Percentiles rank a stretch among this genome's conserved stretches.
phyloP scores from a whole-genome alignment of 2,329 filamentous ascomycete genomes.

The Cercospora zeae-maydis region DNA sequence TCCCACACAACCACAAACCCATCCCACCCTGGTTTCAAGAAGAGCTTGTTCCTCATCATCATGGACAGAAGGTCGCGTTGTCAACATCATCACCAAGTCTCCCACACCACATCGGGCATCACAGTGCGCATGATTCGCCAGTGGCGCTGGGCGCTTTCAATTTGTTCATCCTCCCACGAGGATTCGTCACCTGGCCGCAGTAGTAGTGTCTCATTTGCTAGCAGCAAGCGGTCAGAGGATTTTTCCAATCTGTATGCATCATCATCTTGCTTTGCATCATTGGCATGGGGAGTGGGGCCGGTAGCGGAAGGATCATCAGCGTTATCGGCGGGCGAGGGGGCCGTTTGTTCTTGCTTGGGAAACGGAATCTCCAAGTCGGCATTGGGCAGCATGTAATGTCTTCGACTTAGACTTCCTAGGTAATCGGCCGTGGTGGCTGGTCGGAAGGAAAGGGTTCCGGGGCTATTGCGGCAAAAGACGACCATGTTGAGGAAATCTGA shows the following conservation, averaged over 20 bases:
- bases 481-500: slow-evolving; percentile 89
- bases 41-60: background rate
- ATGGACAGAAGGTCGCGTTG: background rate
- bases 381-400: slow-evolving; percentile 67
- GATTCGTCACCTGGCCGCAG: slow-evolving; percentile 62
- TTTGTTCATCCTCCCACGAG: slow-evolving; percentile 67
- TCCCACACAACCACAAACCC: background rate
- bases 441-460: slow-evolving; percentile 29
- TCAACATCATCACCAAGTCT: slow-evolving; percentile 59
- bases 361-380: slow-evolving; percentile 60
- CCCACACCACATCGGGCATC: slow-evolving; percentile 74
- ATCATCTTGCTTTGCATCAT: background rate
- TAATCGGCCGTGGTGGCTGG: slow-evolving; percentile 2
- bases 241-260: background rate
- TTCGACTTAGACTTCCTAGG: slow-evolving; percentile 66
- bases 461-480: slow-evolving; percentile 77
- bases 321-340: background rate
- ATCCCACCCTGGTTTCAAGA: background rate
- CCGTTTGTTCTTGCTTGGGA: slow-evolving; percentile 13
- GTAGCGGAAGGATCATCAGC: slow-evolving; percentile 25
- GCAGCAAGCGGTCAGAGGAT: background rate
- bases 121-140: slow-evolving; percentile 90
- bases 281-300: background rate
- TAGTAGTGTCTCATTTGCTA: slow-evolving; percentile 43
- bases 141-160: slow-evolving; percentile 73